phyloP scores from a whole-genome alignment of 2,329 filamentous ascomycete genomes.

The Chrysosporium queenslandicum region DNA sequence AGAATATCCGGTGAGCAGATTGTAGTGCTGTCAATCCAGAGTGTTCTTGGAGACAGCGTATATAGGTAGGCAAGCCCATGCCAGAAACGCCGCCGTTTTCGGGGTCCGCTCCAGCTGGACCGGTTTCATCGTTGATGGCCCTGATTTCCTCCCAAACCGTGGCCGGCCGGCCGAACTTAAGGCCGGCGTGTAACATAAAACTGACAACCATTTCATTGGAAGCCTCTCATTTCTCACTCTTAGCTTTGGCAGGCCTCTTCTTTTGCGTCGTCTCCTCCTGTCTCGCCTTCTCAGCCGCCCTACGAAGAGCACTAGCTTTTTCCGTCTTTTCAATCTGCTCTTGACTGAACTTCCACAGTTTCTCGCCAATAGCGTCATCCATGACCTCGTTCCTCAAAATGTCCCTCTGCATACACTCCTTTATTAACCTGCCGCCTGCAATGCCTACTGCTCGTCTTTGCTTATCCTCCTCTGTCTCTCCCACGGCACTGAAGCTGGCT shows the following conservation, averaged over 20 bases:
- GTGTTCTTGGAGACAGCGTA: too few species aligned
- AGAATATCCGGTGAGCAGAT: not conserved
- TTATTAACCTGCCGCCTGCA: conserved; percentile 61
- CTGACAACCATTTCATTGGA: not conserved
- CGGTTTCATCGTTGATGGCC: too few species aligned
- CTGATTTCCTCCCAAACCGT: too few species aligned
- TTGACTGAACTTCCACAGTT: conserved; percentile 83
- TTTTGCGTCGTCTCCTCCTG: conserved; percentile 22
- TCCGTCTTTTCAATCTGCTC: conserved; percentile 71
- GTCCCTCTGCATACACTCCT: conserved; percentile 74
- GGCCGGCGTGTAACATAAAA: too few species aligned
- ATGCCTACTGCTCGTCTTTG: conserved; percentile 11
- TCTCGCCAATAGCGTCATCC: conserved; percentile 70
- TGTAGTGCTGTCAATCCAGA: too few species aligned
- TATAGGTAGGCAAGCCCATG: too few species aligned
- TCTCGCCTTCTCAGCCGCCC: conserved; percentile 49
- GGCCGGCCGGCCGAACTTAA: too few species aligned
- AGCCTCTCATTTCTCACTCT: conserved; percentile 15
- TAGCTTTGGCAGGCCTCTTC: conserved; percentile 6
- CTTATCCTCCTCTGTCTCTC: conserved; percentile 15
- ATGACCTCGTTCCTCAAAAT: conserved; percentile 62
- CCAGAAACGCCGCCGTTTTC: too few species aligned
- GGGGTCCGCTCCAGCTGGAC: too few species aligned
- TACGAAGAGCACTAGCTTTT: conserved; percentile 60
- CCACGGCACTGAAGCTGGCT: conserved; percentile 51